These are phyloP conservation scores for Anthoceros angustus DNA, from an alignment of 225 moss, liverwort and hornwort species.

Conservation along the genomic window DNA sequence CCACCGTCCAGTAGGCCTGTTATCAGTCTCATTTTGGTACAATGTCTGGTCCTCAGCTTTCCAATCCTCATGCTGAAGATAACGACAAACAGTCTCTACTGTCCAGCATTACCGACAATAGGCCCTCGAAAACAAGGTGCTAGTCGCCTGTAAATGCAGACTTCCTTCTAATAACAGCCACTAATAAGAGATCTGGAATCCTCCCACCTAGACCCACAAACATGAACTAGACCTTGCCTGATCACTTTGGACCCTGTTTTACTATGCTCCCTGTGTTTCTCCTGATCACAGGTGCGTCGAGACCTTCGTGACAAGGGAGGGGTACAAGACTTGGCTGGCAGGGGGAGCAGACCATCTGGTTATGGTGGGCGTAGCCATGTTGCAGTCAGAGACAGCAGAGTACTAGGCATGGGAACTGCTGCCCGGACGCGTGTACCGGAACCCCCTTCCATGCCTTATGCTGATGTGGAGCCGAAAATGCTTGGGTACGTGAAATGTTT, in stretches of 20 bases:
- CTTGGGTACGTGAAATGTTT: background rate
- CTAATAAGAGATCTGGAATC: background rate
- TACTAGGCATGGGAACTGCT: background rate
- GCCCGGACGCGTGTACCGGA: background rate
- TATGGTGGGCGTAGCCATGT: background rate
- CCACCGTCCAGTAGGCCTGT: no score
- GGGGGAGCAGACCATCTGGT: background rate
- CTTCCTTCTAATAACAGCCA: background rate
- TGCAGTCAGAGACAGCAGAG: background rate
- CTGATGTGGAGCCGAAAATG: background rate
- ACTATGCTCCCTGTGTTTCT: background rate
- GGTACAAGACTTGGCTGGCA: background rate
- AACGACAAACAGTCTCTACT: background rate
- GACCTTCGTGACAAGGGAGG: background rate
- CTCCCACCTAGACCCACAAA: background rate
- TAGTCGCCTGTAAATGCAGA: background rate
- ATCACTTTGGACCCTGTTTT: background rate
- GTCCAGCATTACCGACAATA: background rate
- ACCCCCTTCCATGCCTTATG: background rate
- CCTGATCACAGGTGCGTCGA: background rate
- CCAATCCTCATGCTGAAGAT: background rate
- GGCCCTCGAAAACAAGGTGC: background rate
- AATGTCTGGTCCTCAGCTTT: background rate
- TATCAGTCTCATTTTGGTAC: no score
- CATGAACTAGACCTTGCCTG: background rate